Base-by-base conservation (phyloP, 2,329 filamentous ascomycete genomes). In the Calonectria fujianensis region DNA sequence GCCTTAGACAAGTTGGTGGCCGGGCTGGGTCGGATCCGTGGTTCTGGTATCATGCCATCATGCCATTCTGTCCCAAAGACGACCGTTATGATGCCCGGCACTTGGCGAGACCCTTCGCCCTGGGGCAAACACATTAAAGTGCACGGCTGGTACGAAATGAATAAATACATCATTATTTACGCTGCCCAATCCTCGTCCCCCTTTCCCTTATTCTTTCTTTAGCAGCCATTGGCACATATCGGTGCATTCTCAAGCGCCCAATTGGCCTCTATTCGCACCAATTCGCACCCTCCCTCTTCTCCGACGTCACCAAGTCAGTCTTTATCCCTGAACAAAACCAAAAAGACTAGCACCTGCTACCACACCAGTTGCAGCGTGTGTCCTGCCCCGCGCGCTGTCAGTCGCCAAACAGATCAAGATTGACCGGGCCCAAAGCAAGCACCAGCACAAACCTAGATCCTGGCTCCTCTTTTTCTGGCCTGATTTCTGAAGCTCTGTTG, bases 21-120 rank as follows among this genome's bases (percentile, higher is more conserved):
- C 74, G 74, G 79, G 75, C 72, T 75, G n/a, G 57, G 61, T 79
- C 79, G 79, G 77, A 76, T 67, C 74, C 70, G 66, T 73, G 64
- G 31, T 29, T 39, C 29, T 59, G 32, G 50, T 39, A 63, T 63
- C 57, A 63, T 63, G 57, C 35, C 70, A 78, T 81, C 79, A 80
- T 80, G 78, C 79, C 64, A 81, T 75, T 80, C 48, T 76, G 66
- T 41, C 57, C 59, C 74, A 78, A 78, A 80, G 66, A 79, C 75
- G 68, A 65, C 74, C 72, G 77, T 80, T 79, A 37, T 29, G 72
- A 52, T 67, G 63, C 27, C 68, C 69, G 74, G 68, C 76, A 69
- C 69, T 78, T 76, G 70, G 66, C 74, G 63, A 74, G 74, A 74
- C 41, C 52, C 57, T 72, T 74, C 41, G 70, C 64, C 31, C 41